phyloP scores from a whole-genome alignment of 768 basidiomycete species.

The Boletus reticulatus region DNA sequence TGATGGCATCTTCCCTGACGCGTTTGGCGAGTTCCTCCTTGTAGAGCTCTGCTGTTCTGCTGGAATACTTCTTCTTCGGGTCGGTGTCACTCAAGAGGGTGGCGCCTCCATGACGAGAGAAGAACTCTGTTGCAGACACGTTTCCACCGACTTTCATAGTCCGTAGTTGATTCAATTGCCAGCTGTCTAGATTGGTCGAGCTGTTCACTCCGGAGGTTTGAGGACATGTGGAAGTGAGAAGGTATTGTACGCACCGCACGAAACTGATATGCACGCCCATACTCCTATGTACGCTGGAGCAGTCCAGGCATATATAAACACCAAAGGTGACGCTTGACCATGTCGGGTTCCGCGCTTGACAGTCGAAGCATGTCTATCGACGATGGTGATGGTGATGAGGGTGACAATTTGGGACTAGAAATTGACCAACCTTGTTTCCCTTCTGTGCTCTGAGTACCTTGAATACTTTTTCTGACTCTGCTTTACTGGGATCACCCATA shows the following conservation, averaged over 20 bases:
- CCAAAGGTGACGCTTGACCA: constrained; percentile 98
- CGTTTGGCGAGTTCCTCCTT: constrained; percentile 85
- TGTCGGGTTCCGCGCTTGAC: constrained; percentile 92
- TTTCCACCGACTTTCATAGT: constrained; percentile 98
- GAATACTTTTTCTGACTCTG: constrained; percentile 86
- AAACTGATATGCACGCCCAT: constrained; percentile 99
- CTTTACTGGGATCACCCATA: constrained; percentile 79
- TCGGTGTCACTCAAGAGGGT: constrained; percentile 70
- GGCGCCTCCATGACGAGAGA: constrained; percentile 80
- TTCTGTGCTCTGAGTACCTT: constrained; percentile 79
- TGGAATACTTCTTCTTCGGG: constrained; percentile 87
- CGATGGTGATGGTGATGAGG: constrained; percentile 9
- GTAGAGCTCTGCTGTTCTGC: constrained; percentile 81
- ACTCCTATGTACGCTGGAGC: constrained; percentile 92
- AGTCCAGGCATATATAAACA: constrained; percentile 96
- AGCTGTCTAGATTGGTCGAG: constrained; percentile 94
- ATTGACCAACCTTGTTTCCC: constrained; percentile 70
- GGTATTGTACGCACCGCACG: constrained; percentile 64
- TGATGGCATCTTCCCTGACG: constrained; percentile 70
- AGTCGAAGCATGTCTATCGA: constrained; percentile 86
- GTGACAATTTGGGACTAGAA: background rate
- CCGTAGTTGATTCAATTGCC: constrained; percentile 88
- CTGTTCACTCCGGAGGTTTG: constrained; percentile 41
- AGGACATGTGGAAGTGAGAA: background rate
- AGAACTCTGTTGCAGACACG: constrained; percentile 81